Evolutionary conservation across 257 asterid genomes (phyloP).

Genomic region (Solanum peruvianum): DNA sequence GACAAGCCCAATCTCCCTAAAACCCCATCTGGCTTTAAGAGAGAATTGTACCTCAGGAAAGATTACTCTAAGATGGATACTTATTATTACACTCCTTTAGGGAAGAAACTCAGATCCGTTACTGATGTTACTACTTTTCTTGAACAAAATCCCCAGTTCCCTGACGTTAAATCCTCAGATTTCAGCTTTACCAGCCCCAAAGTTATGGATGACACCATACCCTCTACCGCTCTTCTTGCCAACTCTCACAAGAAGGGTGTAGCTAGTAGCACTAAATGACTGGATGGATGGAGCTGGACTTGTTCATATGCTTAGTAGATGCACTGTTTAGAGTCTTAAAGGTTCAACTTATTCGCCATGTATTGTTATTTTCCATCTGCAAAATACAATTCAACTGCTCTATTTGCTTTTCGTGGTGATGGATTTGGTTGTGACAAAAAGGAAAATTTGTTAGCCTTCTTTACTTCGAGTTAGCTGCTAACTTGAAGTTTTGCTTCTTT

Average conservation of each 20-base stretch:
- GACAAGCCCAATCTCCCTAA: conserved; percentile 7
- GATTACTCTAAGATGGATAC: conserved; percentile 4
- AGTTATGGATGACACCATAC: conserved; percentile 2
- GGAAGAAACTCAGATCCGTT: conserved; percentile 1
- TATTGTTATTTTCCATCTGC: background rate
- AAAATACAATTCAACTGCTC: background rate
- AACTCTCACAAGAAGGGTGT: background rate
- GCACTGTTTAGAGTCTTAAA: background rate
- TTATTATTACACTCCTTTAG: conserved; percentile 2
- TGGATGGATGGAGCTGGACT: background rate
- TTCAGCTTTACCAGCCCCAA: conserved; percentile 6
- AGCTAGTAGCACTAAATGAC: background rate
- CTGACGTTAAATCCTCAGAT: background rate
- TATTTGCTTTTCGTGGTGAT: background rate
- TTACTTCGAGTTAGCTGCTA: background rate
- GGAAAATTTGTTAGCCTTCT: background rate
- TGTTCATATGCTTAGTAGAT: background rate
- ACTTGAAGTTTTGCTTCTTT: background rate
- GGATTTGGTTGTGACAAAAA: background rate
- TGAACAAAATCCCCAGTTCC: background rate
- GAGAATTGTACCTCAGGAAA: background rate
- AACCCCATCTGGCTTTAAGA: conserved; percentile 8
- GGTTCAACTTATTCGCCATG: background rate
- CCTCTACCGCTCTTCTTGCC: background rate
- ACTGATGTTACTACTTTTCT: background rate